Conservation (phyloP, 2,329 filamentous ascomycete genomes). For the Botrytis deweyae region DNA sequence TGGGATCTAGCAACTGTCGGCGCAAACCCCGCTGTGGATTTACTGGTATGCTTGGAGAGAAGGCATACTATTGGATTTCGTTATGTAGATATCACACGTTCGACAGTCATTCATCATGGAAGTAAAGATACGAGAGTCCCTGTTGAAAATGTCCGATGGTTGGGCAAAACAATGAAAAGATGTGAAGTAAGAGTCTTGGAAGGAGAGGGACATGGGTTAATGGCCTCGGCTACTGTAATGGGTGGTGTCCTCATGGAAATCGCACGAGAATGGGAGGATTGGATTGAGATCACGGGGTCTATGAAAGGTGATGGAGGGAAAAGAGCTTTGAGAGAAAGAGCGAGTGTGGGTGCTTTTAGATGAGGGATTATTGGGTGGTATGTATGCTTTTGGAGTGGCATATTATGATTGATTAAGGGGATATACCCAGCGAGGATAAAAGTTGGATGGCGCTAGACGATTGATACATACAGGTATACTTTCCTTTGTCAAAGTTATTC, state of each 20-base stretch:
- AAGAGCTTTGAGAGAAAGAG: constrained; percentile 36
- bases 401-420: constrained; percentile 12
- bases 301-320: constrained; percentile 31
- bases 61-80: constrained; percentile 91
- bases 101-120: constrained; percentile 92
- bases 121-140: constrained; percentile 87
- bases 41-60: constrained; percentile 89
- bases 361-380: constrained; percentile 21
- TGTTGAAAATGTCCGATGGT: constrained; percentile 91
- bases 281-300: constrained; percentile 61
- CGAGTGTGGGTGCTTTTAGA: constrained; percentile 38
- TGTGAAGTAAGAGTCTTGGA: constrained; percentile 91
- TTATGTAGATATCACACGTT: constrained; percentile 91
- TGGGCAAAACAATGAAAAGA: constrained; percentile 87
- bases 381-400: background rate
- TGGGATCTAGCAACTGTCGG: constrained; percentile 91
- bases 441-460: constrained; percentile 11
- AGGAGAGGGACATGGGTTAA: constrained; percentile 89
- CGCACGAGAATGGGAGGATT: constrained; percentile 88
- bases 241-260: constrained; percentile 93
- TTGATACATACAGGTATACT: constrained; percentile 3
- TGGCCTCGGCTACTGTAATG: constrained; percentile 95
- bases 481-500: constrained; percentile 13
- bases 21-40: constrained; percentile 89
- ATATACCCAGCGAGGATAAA: constrained; percentile 8